A percentile compares a stretch with the other conserved stretches of the same genome.
Evolutionary conservation across 2,329 filamentous ascomycete species (phyloP).

Genomic region (Trichoderma aggressivum): DNA sequence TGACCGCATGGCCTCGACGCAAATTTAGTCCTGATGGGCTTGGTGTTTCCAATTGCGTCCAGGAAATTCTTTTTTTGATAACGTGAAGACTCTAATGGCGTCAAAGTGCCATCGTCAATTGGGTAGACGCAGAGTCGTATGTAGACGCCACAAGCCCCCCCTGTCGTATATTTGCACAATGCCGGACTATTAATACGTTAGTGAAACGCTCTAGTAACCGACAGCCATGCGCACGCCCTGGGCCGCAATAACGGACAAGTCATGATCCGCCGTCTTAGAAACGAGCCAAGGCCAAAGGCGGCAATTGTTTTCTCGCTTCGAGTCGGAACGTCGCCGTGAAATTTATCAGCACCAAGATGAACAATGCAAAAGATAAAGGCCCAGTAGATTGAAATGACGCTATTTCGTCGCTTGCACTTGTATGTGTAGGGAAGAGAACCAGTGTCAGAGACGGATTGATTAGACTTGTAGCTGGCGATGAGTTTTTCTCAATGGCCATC

Average conservation of each 20-base stretch:
- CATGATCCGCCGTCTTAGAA: neutral
- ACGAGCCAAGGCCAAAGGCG: neutral
- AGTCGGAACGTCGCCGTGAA: neutral
- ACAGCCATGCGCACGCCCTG: neutral
- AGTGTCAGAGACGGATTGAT: neutral
- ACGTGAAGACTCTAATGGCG: neutral
- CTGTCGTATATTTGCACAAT: neutral
- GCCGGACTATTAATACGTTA: neutral
- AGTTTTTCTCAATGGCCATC: neutral
- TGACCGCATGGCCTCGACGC: slow-evolving; percentile 8
- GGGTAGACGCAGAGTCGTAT: neutral
- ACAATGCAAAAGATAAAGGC: neutral
- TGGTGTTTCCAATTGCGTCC: neutral
- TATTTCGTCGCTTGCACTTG: neutral
- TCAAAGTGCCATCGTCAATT: slow-evolving; percentile 3
- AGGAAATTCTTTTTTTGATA: neutral
- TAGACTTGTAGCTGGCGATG: neutral
- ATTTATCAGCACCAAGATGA: neutral
- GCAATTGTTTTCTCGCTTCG: neutral
- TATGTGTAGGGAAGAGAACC: neutral
- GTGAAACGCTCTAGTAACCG: slow-evolving; percentile 16
- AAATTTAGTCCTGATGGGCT: neutral
- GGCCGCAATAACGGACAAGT: neutral
- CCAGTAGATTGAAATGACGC: neutral
- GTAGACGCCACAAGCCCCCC: slow-evolving; percentile 9